Evolutionary conservation across 331 rosid species (phyloP), one percentile per base, ranked within the genome.

Genomic region (Telfairia occidentalis): DNA sequence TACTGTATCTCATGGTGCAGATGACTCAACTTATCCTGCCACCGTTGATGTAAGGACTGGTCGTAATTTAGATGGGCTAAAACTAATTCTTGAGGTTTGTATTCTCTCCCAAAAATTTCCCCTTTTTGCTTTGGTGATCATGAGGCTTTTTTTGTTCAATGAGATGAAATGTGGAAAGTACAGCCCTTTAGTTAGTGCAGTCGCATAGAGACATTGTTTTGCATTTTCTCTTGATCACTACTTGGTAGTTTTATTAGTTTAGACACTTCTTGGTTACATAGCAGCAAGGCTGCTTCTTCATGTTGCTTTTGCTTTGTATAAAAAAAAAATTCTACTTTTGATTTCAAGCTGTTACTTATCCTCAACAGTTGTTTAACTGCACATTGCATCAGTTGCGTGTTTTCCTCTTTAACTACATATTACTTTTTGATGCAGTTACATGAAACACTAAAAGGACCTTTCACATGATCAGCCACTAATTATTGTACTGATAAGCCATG

Each of bases 1-100:
- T 90, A 95, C 97, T 69, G 86, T 95, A 88, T 86, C 96, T 84
- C 99, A 95, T 76, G 97, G 97, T 73, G 96, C 88, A 81, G 97
- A 95, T 87, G 99, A 95, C 83, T 83, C 96, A 63, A 92, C 99
- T 43, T 95, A 90, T 90, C 99, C 99, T 58, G 82, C 99, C 78
- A 95, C 95, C 35, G 88, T 95, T 64, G 99, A 95, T 79, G 90
- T 95, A 49, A 87, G 99, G 84, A 90, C 97, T 2, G 99, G 99
- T 55, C 83, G 93, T 78, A 55, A 79, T 85, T 76, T 95, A 71
- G 99, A 95, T 75, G 90, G 88, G 82, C 94, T 95, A 64, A 89
- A 87, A 79, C 85, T 92, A 75, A 92, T 90, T 28, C 72, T 92
- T 79, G 99, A 95, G 99, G 99, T 95, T 75, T 82, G 89, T 77